Evolutionary conservation across 2,329 filamentous ascomycete species (phyloP).

Genomic region (Penicillium sp.): DNA sequence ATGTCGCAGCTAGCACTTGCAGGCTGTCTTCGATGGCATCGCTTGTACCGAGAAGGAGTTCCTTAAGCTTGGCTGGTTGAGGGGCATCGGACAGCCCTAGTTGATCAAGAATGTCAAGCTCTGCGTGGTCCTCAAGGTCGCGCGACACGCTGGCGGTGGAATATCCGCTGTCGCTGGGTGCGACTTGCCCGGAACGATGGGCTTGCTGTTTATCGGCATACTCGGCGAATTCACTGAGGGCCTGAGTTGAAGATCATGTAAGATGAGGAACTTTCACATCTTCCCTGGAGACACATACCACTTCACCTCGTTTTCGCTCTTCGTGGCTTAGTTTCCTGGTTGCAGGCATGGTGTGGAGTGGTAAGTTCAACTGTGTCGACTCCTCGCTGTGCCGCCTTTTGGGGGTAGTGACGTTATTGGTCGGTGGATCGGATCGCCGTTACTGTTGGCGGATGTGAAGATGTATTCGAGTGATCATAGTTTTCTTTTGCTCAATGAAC

Average conservation of each 20-base stretch:
- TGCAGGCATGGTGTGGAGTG: conserved; percentile 35
- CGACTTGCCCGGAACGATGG: conserved; percentile 38
- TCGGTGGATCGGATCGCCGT: conserved; percentile 35
- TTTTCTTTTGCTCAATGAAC: conserved; percentile 20
- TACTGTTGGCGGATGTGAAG: conserved; percentile 34
- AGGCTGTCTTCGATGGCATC: conserved; percentile 60
- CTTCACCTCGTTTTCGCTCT: conserved; percentile 83
- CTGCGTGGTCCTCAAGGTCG: conserved; percentile 69
- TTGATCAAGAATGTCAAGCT: conserved; percentile 85
- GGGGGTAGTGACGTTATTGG: conserved; percentile 25
- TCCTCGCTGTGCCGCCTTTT: conserved; percentile 10
- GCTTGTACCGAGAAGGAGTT: conserved; percentile 64
- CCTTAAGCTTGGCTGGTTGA: conserved; percentile 65
- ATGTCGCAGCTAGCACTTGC: conserved; percentile 62
- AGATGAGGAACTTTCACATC: conserved; percentile 3
- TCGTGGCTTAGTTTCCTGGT: conserved; percentile 63
- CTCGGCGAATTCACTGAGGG: conserved; percentile 93
- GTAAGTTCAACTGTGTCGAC: conserved; percentile 7
- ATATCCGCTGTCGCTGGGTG: conserved; percentile 45
- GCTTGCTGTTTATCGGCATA: conserved; percentile 95
- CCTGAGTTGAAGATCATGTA: conserved; percentile 47
- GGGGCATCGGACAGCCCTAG: conserved; percentile 70
- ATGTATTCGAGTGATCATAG: conserved; percentile 49
- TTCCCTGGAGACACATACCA: conserved; percentile 54
- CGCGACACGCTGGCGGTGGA: conserved; percentile 37